Base-by-base conservation (phyloP, 768 basidiomycete species). In the Lactarius vividus region DNA sequence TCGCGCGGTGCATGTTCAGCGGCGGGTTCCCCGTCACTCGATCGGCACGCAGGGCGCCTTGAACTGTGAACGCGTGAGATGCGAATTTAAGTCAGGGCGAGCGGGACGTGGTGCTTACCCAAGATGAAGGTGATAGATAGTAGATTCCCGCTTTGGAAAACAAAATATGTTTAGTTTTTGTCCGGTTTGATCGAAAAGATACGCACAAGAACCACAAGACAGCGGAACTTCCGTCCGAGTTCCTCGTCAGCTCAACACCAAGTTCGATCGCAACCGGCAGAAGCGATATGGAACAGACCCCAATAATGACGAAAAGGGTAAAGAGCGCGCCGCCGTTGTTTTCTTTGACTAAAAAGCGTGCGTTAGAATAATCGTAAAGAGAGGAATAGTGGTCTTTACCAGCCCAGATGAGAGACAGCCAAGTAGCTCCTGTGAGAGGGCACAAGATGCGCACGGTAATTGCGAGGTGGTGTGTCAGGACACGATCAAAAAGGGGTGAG, bases 341-440 rank as follows among this genome's bases (percentile, higher is more conserved):
- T 10, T 85, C 85, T 64, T 80, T 83, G 42, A 89, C 91, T 90
- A 57, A 18, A 63, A n/a, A 20, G 28, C 37, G 26, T 61, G 56
- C 39, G 46, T 33, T 31, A 37, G 39, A 61, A 28, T 39, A 26
- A 18, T 15, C 28, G 55, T 23, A 37, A 29, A 59, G 10, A 26
- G 40, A 13, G 29, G 20, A 40, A 31, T 3, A 46, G 57, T 13
- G 15, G 6, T 74, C 83, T 31, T 72, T 72, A 90, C 91, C 84
- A 59, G 88, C 91, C 92, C 91, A 94, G 37, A 94, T 87, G 20
- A 94, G 76, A 5, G 85, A 84, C 16, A 94, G 74, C 91, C 91
- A 94, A 28, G 80, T 79, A 1, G 71, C 79, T 18, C 81, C 87
- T 6, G 89, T 78, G 53, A 87, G 72, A 1, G 91, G 91, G 18